Conservation (phyloP, 768 basidiomycete genomes). For the Amanita muscaria region DNA sequence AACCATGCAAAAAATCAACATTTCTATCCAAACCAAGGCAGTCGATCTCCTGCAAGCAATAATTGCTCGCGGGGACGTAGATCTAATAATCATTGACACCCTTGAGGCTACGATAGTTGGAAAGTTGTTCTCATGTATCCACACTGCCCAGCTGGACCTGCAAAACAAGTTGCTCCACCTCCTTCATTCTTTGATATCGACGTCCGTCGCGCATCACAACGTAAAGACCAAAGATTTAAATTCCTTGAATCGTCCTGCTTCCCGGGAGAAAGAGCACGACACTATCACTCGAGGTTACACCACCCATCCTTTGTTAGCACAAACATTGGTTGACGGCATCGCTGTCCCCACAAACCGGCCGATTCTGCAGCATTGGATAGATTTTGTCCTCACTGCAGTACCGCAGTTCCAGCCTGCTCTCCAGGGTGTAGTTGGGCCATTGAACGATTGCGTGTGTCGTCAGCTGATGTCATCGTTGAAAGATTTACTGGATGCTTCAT, state of each 20-base stretch:
- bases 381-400: constrained; percentile 88
- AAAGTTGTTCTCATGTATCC: constrained; percentile 69
- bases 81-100: constrained; percentile 44
- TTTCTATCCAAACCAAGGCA: constrained; percentile 59
- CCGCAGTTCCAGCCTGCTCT: constrained; percentile 75
- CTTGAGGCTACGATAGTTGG: constrained; percentile 66
- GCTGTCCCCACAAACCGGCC: constrained; percentile 59
- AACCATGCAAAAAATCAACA: constrained; percentile 55
- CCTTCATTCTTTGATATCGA: constrained; percentile 67
- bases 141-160: constrained; percentile 62
- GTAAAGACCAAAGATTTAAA: constrained; percentile 25
- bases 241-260: constrained; percentile 23
- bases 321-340: constrained; percentile 78
- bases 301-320: constrained; percentile 65
- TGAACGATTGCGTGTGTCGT: constrained; percentile 72
- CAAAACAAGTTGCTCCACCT: constrained; percentile 93
- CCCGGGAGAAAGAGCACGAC: constrained; percentile 25
- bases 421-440: constrained; percentile 56
- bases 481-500: constrained; percentile 42
- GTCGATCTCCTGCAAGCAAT: constrained; percentile 80
- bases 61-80: constrained; percentile 74
- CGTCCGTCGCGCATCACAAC: constrained; percentile 24
- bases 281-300: constrained; percentile 29
- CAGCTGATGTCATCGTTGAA: constrained; percentile 52
- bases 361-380: constrained; percentile 91